phyloP scores from a whole-genome alignment of 225 moss, liverwort and hornwort genomes.

The Ulota crispa region DNA sequence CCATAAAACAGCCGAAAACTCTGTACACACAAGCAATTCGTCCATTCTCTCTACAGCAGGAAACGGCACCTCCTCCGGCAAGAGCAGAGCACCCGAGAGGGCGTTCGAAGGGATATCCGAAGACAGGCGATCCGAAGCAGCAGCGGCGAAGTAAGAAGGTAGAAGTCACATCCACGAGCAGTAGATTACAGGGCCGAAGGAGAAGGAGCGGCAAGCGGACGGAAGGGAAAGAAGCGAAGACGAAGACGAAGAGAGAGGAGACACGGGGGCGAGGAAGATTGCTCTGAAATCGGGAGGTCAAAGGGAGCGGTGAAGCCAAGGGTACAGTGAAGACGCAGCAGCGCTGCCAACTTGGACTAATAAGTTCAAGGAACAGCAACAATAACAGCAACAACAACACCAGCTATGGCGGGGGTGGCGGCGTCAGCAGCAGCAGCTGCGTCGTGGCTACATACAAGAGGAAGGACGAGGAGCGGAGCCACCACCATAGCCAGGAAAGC shows the following conservation, averaged over 20 bases:
- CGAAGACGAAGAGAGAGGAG: neutral
- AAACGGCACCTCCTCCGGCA: neutral
- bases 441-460: neutral
- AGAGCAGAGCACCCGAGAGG: neutral
- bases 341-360: neutral
- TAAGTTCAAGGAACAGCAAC: neutral
- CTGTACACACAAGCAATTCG: constrained; percentile 13
- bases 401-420: neutral
- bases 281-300: neutral
- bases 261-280: neutral
- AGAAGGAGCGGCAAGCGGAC: neutral
- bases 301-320: neutral
- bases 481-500: constrained; percentile 22
- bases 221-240: neutral
- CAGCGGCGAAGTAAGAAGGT: neutral
- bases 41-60: constrained; percentile 19
- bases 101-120: neutral
- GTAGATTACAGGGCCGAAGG: neutral
- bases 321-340: fast-evolving
- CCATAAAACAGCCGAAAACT: constrained; percentile 4
- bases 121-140: constrained; percentile 22
- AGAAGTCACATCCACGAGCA: neutral
- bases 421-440: neutral
- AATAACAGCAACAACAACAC: too few species aligned
- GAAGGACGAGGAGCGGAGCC: neutral